These are phyloP conservation scores for Leccinellum luteum DNA, from an alignment of 768 basidiomycete genomes.

Conservation along the genomic window DNA sequence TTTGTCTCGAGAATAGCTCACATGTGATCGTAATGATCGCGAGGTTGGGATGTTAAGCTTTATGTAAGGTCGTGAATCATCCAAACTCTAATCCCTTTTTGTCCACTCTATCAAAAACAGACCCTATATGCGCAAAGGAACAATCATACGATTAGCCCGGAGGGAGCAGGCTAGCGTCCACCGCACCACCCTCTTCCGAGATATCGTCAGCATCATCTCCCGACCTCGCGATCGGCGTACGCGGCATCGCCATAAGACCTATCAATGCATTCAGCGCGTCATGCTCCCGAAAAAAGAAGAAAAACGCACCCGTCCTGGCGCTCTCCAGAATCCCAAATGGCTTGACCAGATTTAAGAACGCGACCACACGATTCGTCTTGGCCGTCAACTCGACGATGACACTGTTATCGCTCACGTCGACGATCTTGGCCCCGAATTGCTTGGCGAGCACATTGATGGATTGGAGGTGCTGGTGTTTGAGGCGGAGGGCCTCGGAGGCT, in stretches of 20 bases:
- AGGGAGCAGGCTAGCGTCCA: constrained; percentile 91
- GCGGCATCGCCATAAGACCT: constrained; percentile 99
- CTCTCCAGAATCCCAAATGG: constrained; percentile 96
- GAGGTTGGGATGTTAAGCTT: no score
- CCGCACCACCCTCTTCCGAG: constrained; percentile 49
- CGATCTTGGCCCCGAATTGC: constrained; percentile 91
- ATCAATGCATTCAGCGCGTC: neutral
- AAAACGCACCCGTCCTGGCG: constrained; percentile 78
- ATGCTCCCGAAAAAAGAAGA: neutral
- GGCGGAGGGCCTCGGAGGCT: constrained; percentile 81
- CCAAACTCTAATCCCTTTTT: no score
- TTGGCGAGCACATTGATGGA: constrained; percentile 80
- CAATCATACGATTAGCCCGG: constrained; percentile 62
- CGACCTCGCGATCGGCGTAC: constrained; percentile 76
- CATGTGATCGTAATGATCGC: no score
- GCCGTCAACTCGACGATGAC: constrained; percentile 95
- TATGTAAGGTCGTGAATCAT: no score
- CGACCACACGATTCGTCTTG: constrained; percentile 88
- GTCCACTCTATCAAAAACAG: no score
- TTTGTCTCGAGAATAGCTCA: no score
- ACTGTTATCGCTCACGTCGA: constrained; percentile 92
- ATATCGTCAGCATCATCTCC: constrained; percentile 57
- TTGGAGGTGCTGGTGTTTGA: constrained; percentile 86
- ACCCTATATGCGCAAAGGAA: neutral
- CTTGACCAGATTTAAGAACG: constrained; percentile 86